phyloP scores from a whole-genome alignment of 2,329 filamentous ascomycete genomes.

The Cytospora leucostoma region DNA sequence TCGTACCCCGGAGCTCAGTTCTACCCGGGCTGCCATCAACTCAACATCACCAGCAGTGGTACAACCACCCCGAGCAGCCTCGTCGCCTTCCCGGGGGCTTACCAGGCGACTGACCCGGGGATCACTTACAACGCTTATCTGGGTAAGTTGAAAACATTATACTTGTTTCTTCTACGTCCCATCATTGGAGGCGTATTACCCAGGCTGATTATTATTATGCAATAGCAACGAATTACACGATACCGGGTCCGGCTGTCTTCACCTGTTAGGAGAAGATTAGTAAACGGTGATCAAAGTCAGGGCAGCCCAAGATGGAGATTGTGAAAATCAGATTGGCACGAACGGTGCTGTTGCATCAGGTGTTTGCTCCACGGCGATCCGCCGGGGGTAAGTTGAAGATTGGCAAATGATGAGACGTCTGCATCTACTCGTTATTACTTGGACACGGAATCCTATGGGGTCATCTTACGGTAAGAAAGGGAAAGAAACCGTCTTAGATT shows the following conservation, averaged over 20 bases:
- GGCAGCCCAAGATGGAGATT: not conserved
- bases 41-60: constrained; percentile 54
- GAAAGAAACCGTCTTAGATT: no score
- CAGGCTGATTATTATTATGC: not conserved
- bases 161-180: not conserved
- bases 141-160: constrained; percentile 36
- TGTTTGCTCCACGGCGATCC: not conserved
- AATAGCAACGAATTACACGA: constrained; percentile 44
- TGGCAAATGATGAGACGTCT: not conserved
- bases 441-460: no score
- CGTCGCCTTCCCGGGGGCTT: constrained; percentile 57
- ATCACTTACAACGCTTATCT: constrained; percentile 57
- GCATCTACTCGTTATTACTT: not conserved
- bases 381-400: not conserved
- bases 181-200: not conserved
- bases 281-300: not conserved
- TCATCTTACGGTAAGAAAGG: no score
- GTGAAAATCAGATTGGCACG: not conserved
- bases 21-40: constrained; percentile 60
- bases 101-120: constrained; percentile 51
- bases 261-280: constrained; percentile 41
- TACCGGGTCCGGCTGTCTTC: constrained; percentile 52
- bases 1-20: constrained; percentile 57
- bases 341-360: not conserved
- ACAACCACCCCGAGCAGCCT: constrained; percentile 43